A percentile compares a stretch with the other conserved stretches of the same genome.
Conservation (phyloP, 176 grass and related monocot species). For the Phyllostachys edulis region DNA sequence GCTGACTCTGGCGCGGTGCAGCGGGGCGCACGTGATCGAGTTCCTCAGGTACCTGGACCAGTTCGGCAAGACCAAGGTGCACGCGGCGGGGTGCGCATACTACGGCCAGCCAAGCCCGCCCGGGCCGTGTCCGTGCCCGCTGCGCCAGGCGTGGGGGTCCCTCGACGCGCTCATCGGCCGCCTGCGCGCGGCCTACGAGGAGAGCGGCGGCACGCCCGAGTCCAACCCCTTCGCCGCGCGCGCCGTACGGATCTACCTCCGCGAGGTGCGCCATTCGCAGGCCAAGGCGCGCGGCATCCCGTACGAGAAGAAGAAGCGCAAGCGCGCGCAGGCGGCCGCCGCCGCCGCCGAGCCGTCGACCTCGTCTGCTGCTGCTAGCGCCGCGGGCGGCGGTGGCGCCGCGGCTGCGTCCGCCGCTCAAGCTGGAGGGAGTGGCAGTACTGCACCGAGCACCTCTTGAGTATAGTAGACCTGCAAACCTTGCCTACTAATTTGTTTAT, state of each 20-base stretch:
- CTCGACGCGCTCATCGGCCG: constrained; percentile 97
- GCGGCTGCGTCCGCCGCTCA: not conserved
- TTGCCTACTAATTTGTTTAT: constrained; percentile 29
- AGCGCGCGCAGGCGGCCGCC: constrained; percentile 41
- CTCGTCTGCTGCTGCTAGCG: constrained; percentile 10
- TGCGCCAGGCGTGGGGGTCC: constrained; percentile 93
- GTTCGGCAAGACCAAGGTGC: constrained; percentile 99
- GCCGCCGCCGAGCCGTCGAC: constrained; percentile 8
- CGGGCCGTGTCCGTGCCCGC: constrained; percentile 72
- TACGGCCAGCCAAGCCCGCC: constrained; percentile 84
- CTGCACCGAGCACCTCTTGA: constrained; percentile 37
- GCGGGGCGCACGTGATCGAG: constrained; percentile 97
- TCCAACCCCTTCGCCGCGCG: constrained; percentile 90
- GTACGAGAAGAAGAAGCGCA: constrained; percentile 98
- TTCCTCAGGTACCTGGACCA: constrained; percentile 90
- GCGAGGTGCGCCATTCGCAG: constrained; percentile 91
- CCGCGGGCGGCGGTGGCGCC: not conserved
- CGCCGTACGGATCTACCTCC: constrained; percentile 94
- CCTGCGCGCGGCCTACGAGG: constrained; percentile 91
- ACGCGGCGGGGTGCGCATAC: constrained; percentile 61
- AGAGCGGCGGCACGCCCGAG: constrained; percentile 85
- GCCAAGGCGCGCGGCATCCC: constrained; percentile 95
- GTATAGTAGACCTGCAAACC: constrained; percentile 50
- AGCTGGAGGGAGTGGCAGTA: constrained; percentile 18
- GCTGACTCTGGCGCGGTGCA: constrained; percentile 89